Evolutionary conservation across 257 asterid species (phyloP), one percentile per base, ranked within the genome.

Genomic region (Marsdenia floribunda): DNA sequence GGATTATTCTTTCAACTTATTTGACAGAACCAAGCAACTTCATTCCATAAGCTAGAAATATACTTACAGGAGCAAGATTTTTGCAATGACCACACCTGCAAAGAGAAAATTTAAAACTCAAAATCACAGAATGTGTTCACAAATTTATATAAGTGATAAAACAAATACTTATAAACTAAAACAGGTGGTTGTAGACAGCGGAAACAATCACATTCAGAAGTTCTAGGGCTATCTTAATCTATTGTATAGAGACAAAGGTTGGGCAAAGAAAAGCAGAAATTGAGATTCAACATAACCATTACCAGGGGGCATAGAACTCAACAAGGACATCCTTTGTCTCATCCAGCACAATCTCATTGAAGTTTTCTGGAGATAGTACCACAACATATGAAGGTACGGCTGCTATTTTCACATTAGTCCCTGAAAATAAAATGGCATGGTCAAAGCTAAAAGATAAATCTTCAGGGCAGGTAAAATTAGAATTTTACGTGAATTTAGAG

Each of bases 291-390:
- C 3, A 6, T 40, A 19, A 59, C 24, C 50, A 86, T 85, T 86
- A 93, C 97, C 98, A 91, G 59, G 98, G 98, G 71, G 98, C 97
- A 88, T 93, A 93, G 58, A 93, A 93, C 85, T 93, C 98, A 78
- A 91, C 95, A 42, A 93, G 85, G 65, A 93, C 97, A 64, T 93
- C 90, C 82, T 90, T 93, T 64, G 80, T 89, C 85, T 85, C 94
- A 75, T 91, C 85, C 33, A 91, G 92, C 57, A 90, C 96, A 80
- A 91, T 81, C 86, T 93, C 96, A 24, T 90, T 78, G 22, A 93
- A 93, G 78, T 90, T 91, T 19, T 89, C 93, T 64, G 87, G 38
- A 64, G 90, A 83, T 73, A 91, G 84, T 60, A 93, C 90, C 83
- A 90, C 92, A 75, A 93, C 98, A 73, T 68, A 79, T 68, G 97